These are phyloP conservation scores for Prunus mira DNA, from an alignment of 306 rosid genomes.

Conservation along the genomic window DNA sequence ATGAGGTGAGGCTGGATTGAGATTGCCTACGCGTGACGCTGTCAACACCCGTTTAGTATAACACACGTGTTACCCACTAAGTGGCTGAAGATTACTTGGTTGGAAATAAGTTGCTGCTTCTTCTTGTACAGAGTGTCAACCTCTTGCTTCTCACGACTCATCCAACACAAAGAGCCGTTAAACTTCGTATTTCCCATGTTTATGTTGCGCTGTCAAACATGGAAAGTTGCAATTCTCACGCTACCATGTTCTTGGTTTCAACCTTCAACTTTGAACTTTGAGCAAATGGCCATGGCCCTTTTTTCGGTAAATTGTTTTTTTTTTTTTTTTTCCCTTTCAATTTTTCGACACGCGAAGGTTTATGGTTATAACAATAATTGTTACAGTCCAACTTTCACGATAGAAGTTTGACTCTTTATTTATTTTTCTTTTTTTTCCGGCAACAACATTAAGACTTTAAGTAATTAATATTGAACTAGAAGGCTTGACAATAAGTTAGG, in stretches of 20 bases:
- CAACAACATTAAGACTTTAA: no score
- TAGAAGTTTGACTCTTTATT: no score
- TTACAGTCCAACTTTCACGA: not conserved
- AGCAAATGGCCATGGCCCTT: not conserved
- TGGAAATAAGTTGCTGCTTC: not conserved
- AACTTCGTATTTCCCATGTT: not conserved
- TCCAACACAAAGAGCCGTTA: not conserved
- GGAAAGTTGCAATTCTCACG: not conserved
- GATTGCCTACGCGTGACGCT: conserved; percentile 12
- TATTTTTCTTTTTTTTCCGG: accelerated
- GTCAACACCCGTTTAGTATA: not conserved
- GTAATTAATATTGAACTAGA: no score
- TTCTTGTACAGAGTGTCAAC: no score
- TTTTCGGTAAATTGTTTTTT: not conserved
- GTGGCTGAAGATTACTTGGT: not conserved
- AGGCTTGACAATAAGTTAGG: no score
- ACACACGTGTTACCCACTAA: not conserved
- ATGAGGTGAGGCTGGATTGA: not conserved
- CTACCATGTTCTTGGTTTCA: no score
- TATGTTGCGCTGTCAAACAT: not conserved
- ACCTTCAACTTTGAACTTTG: not conserved
- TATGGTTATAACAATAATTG: not conserved
- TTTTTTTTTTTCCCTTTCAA: not conserved
- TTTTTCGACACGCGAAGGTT: not conserved
- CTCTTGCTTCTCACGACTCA: not conserved